Conservation (phyloP, 352 stramenopile species). For the Thalassiosira mediterranea region DNA sequence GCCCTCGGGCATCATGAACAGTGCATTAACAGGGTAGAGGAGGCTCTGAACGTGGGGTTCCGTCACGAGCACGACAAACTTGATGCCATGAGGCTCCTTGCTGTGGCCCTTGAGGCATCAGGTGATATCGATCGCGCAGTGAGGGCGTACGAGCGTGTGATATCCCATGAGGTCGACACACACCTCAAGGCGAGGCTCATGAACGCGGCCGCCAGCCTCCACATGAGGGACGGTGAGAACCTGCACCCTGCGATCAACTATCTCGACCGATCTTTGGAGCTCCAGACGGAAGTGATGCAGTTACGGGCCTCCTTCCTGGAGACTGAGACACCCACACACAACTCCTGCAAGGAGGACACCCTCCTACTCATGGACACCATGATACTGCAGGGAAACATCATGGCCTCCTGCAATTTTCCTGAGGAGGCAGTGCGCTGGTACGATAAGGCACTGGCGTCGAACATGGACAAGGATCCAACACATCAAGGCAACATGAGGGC, state of each 20-base stretch:
- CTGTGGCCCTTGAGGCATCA: not conserved
- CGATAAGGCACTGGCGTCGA: not conserved
- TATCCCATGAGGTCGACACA: not conserved
- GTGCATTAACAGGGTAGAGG: not conserved
- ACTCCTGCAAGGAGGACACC: not conserved
- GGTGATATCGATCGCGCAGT: not conserved
- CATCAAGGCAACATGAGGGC: slow-evolving; percentile 1
- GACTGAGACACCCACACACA: not conserved
- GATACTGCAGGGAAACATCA: slow-evolving; percentile 10
- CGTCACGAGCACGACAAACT: not conserved
- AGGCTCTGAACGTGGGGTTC: not conserved
- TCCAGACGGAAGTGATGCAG: too few relatives aligned
- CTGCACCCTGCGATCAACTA: too few relatives aligned
- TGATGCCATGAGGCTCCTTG: not conserved
- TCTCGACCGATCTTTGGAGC: slow-evolving; percentile 1
- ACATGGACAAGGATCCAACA: slow-evolving; percentile 1
- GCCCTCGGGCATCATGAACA: not conserved
- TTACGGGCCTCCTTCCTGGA: too few relatives aligned
- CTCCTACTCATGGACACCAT: slow-evolving; percentile 7
- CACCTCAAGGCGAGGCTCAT: not conserved
- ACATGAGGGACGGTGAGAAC: not conserved
- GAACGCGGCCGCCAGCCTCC: slow-evolving; percentile 1
- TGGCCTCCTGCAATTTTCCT: not conserved
- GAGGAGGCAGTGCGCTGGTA: slow-evolving; percentile 1
- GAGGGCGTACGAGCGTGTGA: not conserved